A percentile compares a stretch with the other conserved stretches of the same genome.
phyloP scores from a whole-genome alignment of 75 land plant species.

The Cunninghamia lanceolata region DNA sequence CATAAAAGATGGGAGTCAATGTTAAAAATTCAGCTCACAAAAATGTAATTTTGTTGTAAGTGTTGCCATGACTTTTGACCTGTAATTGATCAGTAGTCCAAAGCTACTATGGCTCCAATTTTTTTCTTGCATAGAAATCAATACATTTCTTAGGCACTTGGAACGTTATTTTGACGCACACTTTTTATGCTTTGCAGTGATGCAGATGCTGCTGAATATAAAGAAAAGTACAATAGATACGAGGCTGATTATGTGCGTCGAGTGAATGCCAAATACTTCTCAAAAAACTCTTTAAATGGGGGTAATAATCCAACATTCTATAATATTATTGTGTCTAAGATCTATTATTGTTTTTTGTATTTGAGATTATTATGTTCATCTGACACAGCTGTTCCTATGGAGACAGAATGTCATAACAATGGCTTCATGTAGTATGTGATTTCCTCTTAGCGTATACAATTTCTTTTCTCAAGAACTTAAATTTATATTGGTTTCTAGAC shows the following conservation, averaged over 20 bases:
- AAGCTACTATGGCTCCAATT: not conserved
- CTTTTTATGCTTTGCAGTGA: constrained; percentile 17
- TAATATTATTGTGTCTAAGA: not conserved
- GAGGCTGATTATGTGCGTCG: constrained; percentile 41
- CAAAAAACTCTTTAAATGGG: constrained; percentile 45
- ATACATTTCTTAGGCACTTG: not conserved
- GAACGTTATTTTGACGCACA: not conserved
- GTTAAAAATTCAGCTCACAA: not conserved
- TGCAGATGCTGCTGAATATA: constrained; percentile 18
- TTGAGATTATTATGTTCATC: not conserved
- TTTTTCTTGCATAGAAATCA: not conserved
- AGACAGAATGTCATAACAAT: not conserved
- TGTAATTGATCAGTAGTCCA: not conserved
- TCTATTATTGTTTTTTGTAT: not conserved
- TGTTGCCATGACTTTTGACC: not conserved
- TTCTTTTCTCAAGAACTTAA: not conserved
- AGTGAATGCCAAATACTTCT: constrained; percentile 53
- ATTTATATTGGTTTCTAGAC: not conserved
- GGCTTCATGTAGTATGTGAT: not conserved
- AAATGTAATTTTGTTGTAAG: not conserved
- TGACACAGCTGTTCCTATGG: not conserved
- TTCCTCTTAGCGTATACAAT: not conserved
- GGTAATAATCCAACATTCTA: constrained; percentile 19
- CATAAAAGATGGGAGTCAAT: too few species aligned
- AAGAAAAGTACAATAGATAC: constrained; percentile 37